Evolutionary conservation across 2,329 filamentous ascomycete species (phyloP).

Genomic region (Trichoderma aggressivum): DNA sequence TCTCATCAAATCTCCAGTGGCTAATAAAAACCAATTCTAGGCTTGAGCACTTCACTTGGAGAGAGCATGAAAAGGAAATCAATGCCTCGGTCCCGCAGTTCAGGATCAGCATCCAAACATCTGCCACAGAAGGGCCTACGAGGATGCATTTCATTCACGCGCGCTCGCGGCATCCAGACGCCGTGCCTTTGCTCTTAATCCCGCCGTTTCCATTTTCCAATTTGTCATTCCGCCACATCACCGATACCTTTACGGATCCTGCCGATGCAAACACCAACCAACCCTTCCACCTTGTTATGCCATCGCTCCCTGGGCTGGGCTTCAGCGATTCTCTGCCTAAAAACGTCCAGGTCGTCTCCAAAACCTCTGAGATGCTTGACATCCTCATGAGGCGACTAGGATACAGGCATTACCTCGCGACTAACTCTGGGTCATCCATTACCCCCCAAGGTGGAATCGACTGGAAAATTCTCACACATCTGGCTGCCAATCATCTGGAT

Average conservation of each 20-base stretch:
- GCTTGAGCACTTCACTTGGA: constrained; percentile 66
- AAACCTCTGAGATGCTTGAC: constrained; percentile 55
- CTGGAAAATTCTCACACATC: constrained; percentile 45
- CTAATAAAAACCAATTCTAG: constrained; percentile 35
- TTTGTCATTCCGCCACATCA: constrained; percentile 54
- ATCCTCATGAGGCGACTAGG: constrained; percentile 57
- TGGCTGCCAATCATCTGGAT: constrained; percentile 46
- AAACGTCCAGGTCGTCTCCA: constrained; percentile 46
- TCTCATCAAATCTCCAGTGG: neutral
- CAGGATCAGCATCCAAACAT: constrained; percentile 51
- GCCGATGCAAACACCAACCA: constrained; percentile 42
- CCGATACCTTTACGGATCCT: constrained; percentile 53
- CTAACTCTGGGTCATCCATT: constrained; percentile 49
- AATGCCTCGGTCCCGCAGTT: constrained; percentile 62
- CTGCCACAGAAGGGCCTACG: constrained; percentile 40
- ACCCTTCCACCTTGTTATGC: constrained; percentile 64
- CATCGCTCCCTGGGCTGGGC: constrained; percentile 62
- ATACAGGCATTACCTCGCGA: constrained; percentile 57
- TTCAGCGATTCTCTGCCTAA: constrained; percentile 61
- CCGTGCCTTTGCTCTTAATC: constrained; percentile 61
- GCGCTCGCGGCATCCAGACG: constrained; percentile 49
- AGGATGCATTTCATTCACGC: constrained; percentile 65
- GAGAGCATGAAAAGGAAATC: constrained; percentile 53
- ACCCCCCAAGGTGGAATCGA: constrained; percentile 49
- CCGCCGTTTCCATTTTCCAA: constrained; percentile 66